Base-by-base conservation (phyloP, 108 stramenopile species). In the Skeletonema tropicum region DNA sequence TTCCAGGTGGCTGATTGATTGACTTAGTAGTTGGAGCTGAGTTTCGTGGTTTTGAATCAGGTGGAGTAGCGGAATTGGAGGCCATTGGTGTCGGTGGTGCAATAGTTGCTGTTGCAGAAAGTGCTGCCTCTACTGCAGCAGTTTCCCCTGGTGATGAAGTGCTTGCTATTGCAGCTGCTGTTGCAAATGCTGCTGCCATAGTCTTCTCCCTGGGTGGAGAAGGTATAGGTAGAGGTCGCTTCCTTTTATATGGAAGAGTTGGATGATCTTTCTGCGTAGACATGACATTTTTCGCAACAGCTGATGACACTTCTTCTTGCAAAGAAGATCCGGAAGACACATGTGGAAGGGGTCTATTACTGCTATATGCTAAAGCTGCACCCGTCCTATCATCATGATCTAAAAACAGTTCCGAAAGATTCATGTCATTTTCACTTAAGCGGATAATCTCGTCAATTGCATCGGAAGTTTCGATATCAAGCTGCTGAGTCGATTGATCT, bases 391-490 rank as follows among this genome's bases (percentile, higher is more conserved):
- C 68, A 12, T 73, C 38, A 14, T 62, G 68, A 52, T 72, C 71
- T 45, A 89, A 64, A 57, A 89, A 89, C 11, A 76, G 33, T 83
- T 89, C 88, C 12, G 79, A 78, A 19, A 86, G 52, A 12, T 73
- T 85, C 15, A 85, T 36, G 38, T 85, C 85, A 59, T 82, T 75
- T 32, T 85, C 85, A 55, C 42, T 71, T 33, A 85, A 68, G 17
- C 77, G 48, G 12, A 85, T 19, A 6, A 85, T 83, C 46, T 85
- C 85, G 25, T 82, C 81, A 33, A 83, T 66, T 15, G 68, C 78
- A 21, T 72, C 45, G 19, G 66, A 57, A 29, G 82, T 78, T 26
- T 66, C 73, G 23, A 9, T 0, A 46, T 42, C 39, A 32, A 64
- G 12, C 10, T 41, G 31, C 1, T 15, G 63, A 30, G 29, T 26